Evolutionary conservation across 495 filamentous ascomycete species (phyloP).

Genomic region (Tuber microsphaerosporum): DNA sequence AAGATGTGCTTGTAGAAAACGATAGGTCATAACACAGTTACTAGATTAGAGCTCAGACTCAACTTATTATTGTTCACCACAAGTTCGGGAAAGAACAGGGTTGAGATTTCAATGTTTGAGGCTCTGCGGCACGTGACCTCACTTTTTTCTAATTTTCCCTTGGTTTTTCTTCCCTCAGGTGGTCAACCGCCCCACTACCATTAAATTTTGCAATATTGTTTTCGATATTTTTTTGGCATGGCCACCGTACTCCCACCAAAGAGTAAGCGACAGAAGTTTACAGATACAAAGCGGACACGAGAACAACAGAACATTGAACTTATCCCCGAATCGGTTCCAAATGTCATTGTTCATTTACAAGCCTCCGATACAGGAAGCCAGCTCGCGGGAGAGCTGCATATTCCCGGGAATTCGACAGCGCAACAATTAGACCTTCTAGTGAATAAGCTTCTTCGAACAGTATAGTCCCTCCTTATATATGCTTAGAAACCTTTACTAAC

Average conservation of each 20-base stretch:
- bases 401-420: slow-evolving; percentile 68
- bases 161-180: not conserved
- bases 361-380: slow-evolving; percentile 66
- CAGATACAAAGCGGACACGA: slow-evolving; percentile 61
- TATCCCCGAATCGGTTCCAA: slow-evolving; percentile 63
- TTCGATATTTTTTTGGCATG: slow-evolving; percentile 49
- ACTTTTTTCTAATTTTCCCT: not conserved
- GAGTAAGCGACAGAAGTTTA: slow-evolving; percentile 79
- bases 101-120: not conserved
- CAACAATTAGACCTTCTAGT: slow-evolving; percentile 88
- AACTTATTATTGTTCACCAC: not conserved
- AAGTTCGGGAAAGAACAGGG: not conserved
- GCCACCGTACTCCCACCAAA: slow-evolving; percentile 83
- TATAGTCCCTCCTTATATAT: slow-evolving; percentile 46
- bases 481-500: not conserved
- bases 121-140: not conserved
- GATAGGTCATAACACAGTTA: not conserved
- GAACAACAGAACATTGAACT: slow-evolving; percentile 69
- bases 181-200: not conserved
- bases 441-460: slow-evolving; percentile 77
- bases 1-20: not conserved
- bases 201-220: not conserved
- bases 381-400: slow-evolving; percentile 56
- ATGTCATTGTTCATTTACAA: slow-evolving; percentile 76
- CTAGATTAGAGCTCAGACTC: not conserved